Evolutionary conservation across 108 stramenopile species (phyloP).

Genomic region (Nannochloropsis salina): DNA sequence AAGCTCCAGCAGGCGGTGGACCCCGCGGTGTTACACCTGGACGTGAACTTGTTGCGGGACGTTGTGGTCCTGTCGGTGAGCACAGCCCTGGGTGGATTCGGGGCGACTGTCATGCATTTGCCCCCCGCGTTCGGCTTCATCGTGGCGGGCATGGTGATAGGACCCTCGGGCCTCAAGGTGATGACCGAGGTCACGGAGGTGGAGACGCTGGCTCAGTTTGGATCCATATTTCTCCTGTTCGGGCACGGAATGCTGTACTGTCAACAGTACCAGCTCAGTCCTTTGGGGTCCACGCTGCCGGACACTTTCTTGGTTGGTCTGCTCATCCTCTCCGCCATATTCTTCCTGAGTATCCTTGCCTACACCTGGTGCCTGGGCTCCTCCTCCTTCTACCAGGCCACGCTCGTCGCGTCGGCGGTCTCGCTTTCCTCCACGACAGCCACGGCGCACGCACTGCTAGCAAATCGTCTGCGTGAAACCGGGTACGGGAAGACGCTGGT

Average conservation of each 20-base stretch:
- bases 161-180: slow-evolving; percentile 34
- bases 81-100: slow-evolving; percentile 31
- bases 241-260: slow-evolving; percentile 42
- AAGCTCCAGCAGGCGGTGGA: slow-evolving; percentile 37
- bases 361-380: background rate
- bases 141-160: slow-evolving; percentile 41
- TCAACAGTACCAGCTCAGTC: background rate
- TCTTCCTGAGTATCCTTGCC: background rate
- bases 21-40: slow-evolving; percentile 44
- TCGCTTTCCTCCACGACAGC: background rate
- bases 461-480: background rate
- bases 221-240: slow-evolving; percentile 46
- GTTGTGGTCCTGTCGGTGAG: slow-evolving; percentile 41
- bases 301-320: background rate
- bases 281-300: background rate
- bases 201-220: slow-evolving; percentile 45
- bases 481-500: background rate
- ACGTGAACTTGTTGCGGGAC: slow-evolving; percentile 31
- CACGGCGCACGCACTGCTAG: background rate
- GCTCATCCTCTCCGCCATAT: background rate
- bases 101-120: slow-evolving; percentile 26
- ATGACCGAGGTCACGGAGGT: slow-evolving; percentile 41
- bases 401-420: background rate
- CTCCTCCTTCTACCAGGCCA: background rate
- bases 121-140: slow-evolving; percentile 41